phyloP scores from a whole-genome alignment of 805 yeast genomes.

The Zygosaccharomyces rouxii region DNA sequence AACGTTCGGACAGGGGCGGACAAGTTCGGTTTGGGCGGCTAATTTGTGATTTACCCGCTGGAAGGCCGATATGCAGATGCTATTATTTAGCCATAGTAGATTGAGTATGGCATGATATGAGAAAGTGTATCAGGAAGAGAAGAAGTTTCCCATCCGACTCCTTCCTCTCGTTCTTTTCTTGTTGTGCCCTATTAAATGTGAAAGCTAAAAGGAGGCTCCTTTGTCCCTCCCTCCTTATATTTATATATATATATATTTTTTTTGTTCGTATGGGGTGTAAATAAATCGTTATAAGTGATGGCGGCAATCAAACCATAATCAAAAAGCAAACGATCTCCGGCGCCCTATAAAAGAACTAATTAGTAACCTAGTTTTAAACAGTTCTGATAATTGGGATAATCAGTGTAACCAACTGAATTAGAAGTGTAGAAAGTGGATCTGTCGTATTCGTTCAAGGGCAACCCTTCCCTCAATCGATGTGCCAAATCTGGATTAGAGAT shows the following conservation, averaged over 20 bases:
- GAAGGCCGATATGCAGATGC: background rate
- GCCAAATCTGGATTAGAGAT: constrained; percentile 53
- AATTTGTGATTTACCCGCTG: background rate
- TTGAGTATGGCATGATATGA: background rate
- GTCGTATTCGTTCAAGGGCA: constrained; percentile 41
- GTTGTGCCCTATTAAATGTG: background rate
- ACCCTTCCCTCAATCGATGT: constrained; percentile 37
- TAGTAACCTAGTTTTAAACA: constrained; percentile 17
- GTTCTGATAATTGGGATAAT: constrained; percentile 36
- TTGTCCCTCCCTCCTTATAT: background rate
- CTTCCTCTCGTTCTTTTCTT: background rate
- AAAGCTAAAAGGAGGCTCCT: background rate
- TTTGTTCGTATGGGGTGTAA: background rate
- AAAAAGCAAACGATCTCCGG: too few relatives aligned
- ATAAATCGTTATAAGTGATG: background rate
- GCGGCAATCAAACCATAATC: background rate
- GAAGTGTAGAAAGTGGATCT: constrained; percentile 43
- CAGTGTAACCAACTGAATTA: constrained; percentile 40
- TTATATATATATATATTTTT: background rate
- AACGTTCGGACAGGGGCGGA: background rate
- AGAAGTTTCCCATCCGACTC: background rate
- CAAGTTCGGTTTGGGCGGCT: background rate
- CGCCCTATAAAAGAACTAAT: background rate
- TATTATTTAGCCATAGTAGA: background rate
- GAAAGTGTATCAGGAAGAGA: background rate